Evolutionary conservation across 192 early-diverging fungal species (phyloP), one percentile per base, ranked within the genome.

Genomic region (Linnemannia zychae): DNA sequence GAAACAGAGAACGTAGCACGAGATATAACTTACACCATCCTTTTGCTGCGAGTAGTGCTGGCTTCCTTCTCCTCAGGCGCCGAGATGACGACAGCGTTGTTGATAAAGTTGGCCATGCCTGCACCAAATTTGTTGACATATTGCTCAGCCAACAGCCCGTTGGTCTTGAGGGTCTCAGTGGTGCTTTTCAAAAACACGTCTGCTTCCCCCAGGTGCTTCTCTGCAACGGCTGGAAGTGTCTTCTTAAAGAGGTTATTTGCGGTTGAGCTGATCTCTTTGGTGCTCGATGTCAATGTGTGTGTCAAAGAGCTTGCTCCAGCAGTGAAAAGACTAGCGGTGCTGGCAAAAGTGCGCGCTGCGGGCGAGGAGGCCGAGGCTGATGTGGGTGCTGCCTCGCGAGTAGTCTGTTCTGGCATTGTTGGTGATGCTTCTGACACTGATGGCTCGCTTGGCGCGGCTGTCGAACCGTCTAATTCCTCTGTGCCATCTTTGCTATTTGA

Each of bases 121-220:
- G 77, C 72, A 7, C 90, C 90, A 75, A 90, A 88, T 36, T 87
- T 87, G 40, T 89, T 87, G 47, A 91, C 75, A 46, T 91, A 91
- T 71, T 90, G 89, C 70, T 91, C 90, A 47, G 90, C 90, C 49
- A 90, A 76, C 33, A 80, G 36, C 17, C 89, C 88, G 36, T 89
- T 89, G n/a, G 73, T 77, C 78, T 82, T 80, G 31, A 82, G 34
- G 3, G 84, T 31, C 50, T 88, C 82, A 37, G 76, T 88, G 17
- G 80, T 84, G 78, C 50, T 79, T 71, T 77, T 88, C 74, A 84
- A 50, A 44, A 80, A 84, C 31, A 68, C 73, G 66, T 84, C 79
- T 12, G 68, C 84, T 20, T 75, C 77, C 22, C 69, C 57, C 50
- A 79, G n/a, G 36, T 81, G 76, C 53, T 73, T 89, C 65, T 86